These are phyloP conservation scores for Ceratocystis smalleyi DNA, from an alignment of 2,329 filamentous ascomycete genomes.

Conservation along the genomic window DNA sequence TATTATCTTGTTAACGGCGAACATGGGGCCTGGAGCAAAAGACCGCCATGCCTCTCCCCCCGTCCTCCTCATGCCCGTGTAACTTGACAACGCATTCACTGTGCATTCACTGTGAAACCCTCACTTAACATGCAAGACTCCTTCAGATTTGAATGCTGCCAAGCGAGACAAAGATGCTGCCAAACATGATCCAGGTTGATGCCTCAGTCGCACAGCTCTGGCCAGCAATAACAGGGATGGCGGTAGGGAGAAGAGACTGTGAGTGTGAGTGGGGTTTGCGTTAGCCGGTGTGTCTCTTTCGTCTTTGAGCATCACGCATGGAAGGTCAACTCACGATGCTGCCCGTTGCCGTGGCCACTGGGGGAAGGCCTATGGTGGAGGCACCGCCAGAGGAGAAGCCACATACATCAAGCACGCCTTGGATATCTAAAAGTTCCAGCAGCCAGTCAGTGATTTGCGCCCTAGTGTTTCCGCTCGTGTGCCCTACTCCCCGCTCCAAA, in stretches of 20 bases:
- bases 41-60: too few species aligned
- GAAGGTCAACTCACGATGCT: not conserved
- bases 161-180: not conserved
- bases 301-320: too few species aligned
- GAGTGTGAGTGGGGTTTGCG: not conserved
- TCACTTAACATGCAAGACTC: not conserved
- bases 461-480: not conserved
- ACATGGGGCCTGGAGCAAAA: too few species aligned
- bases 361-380: not conserved
- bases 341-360: not conserved
- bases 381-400: not conserved
- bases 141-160: not conserved
- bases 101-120: not conserved
- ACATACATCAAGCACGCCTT: constrained; percentile 12
- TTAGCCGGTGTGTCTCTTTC: not conserved
- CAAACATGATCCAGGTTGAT: not conserved
- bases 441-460: not conserved
- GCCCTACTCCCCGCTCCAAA: not conserved
- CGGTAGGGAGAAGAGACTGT: not conserved
- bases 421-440: constrained; percentile 3
- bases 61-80: too few species aligned
- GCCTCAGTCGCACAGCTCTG: not conserved
- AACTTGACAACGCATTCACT: too few species aligned
- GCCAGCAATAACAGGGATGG: constrained; percentile 4
- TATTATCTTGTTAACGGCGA: too few species aligned